Evolutionary conservation across 2,329 filamentous ascomycete genomes (phyloP), one percentile per base, ranked within the genome.

Genomic region (Epichloe scottii): DNA sequence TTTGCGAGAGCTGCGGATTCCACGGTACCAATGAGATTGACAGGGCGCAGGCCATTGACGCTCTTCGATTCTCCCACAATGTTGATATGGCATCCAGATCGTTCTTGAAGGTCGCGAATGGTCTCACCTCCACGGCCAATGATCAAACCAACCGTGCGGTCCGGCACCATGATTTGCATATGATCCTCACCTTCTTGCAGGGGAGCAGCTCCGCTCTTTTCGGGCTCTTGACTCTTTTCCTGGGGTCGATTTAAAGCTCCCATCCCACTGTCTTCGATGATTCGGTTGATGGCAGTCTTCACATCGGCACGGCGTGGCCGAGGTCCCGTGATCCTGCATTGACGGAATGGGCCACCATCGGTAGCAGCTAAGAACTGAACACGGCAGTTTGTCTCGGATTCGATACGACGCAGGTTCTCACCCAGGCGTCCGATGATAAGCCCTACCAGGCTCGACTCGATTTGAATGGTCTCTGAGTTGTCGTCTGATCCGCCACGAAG

Each of bases 81-180:
- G 67, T 95, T 95, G 66, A 95, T 89, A 66, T 95, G 90, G 66
- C 89, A 95, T n/a, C 87, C 87, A 60, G 87, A 93, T 55, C 87
- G 79, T 66, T 95, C 89, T 69, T 95, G 90, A 23, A 95, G 75
- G 64, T 95, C 89, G 62, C 89, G 84, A 61, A 95, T 95, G 1
- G 89, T 95, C 70, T 95, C 89, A 53, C 89, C 89, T 40, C 88
- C 88, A 58, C 89, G 85, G n/a, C 89, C 89, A 63, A 95, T 95
- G 59, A 95, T 95, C 44, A 95, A 74, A 48, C 89, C 89, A 54
- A 95, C 89, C 8, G 89, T 95, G 61, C 89, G 84, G 69, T 95
- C 89, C 45, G 89, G 89, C 17, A 95, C 89, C 87, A 95, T 93
- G 61, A 95, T 94, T 68, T 95, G 88, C 63, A 89, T 82, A 62